phyloP scores from a whole-genome alignment of 2,329 filamentous ascomycete genomes.

The Fusarium sp. region DNA sequence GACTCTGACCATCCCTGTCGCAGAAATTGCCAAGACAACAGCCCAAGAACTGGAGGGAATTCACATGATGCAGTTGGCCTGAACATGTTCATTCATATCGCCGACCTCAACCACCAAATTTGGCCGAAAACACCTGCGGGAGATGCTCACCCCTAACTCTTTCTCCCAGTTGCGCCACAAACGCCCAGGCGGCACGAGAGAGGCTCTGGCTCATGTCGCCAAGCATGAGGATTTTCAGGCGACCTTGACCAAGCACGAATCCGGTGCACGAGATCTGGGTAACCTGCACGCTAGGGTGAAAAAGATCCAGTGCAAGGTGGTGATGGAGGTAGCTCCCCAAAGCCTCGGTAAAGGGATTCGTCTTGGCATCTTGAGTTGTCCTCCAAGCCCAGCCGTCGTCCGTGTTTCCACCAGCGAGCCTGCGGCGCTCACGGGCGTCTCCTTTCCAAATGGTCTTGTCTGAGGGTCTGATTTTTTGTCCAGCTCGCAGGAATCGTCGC shows the following conservation, averaged over 20 bases:
- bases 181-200: conserved; percentile 50
- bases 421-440: conserved; percentile 52
- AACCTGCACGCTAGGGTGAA: conserved; percentile 62
- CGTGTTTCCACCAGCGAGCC: conserved; percentile 55
- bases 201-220: conserved; percentile 45
- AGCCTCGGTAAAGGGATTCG: conserved; percentile 58
- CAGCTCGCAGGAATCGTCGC: conserved; percentile 55
- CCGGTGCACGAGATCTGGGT: conserved; percentile 63
- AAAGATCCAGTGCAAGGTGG: conserved; percentile 63
- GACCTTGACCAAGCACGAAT: conserved; percentile 61
- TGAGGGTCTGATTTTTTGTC: conserved; percentile 38
- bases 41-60: background rate
- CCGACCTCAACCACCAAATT: conserved; percentile 23
- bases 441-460: conserved; percentile 41
- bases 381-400: conserved; percentile 65
- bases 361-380: conserved; percentile 23
- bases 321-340: conserved; percentile 58
- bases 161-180: conserved; percentile 49
- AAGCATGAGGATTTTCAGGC: conserved; percentile 56
- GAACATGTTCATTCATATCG: background rate
- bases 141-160: conserved; percentile 45
- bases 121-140: conserved; percentile 38
- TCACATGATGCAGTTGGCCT: background rate
- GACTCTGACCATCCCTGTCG: background rate
- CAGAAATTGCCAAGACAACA: background rate